These are phyloP conservation scores for Podochytrium sp. DNA, from an alignment of 192 early-diverging fungal genomes.

Conservation along the genomic window DNA sequence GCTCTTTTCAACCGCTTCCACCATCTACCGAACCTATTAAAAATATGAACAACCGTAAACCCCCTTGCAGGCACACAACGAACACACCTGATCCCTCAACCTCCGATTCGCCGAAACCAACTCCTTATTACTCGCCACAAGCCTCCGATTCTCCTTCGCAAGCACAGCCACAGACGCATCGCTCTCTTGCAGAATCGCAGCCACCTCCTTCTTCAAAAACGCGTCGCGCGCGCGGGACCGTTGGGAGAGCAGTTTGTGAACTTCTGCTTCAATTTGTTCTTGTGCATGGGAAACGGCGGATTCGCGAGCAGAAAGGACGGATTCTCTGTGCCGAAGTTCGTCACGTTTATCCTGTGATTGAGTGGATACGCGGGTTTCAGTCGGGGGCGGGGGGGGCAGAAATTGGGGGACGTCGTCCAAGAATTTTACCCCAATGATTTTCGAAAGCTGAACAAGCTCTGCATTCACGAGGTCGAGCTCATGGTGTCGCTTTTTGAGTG, in stretches of 20 bases:
- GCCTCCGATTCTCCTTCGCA: conserved; percentile 33
- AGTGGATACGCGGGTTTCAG: not conserved
- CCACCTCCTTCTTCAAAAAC: conserved; percentile 30
- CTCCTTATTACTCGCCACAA: conserved; percentile 20
- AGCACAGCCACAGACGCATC: conserved; percentile 22
- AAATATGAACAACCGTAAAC: not conserved
- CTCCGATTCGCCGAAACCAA: conserved; percentile 20
- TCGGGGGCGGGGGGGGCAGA: no score
- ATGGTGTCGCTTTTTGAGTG: conserved; percentile 9
- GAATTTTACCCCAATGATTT: not conserved
- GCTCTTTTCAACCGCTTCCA: conserved; percentile 9
- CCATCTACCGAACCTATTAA: not conserved
- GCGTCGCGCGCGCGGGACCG: not conserved
- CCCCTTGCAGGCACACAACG: no score
- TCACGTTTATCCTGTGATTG: conserved; percentile 2
- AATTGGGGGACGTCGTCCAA: not conserved
- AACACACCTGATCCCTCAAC: conserved; percentile 33
- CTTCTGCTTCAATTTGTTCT: conserved; percentile 13
- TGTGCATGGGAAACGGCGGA: not conserved
- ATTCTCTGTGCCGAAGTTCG: not conserved
- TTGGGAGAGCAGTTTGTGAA: not conserved
- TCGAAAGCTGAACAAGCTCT: conserved; percentile 21
- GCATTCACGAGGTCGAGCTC: conserved; percentile 24
- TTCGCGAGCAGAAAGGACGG: not conserved
- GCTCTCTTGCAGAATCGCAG: conserved; percentile 8